Base-by-base conservation (phyloP, 495 filamentous ascomycete genomes). In the Trichocladium antarcticum region DNA sequence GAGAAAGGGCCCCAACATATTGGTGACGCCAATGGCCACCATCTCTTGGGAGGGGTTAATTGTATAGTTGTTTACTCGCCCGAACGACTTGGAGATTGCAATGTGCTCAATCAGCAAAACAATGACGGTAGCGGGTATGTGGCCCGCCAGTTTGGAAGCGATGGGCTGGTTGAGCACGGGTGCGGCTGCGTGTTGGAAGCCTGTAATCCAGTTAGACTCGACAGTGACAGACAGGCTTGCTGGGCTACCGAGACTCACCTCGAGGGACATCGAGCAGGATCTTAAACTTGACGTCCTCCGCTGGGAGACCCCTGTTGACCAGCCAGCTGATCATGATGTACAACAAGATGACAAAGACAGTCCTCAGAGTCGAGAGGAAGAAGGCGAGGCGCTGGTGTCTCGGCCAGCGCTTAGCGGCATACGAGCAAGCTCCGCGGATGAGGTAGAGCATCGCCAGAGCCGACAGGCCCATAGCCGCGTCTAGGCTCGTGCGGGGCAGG, bases 51-150 rank as follows among this genome's bases (percentile, higher is more conserved):
- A 96, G 3, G 92, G 93, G 53, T 97, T 80, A 65, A 98, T 96
- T n/a, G 81, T 86, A 67, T 98, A 98, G 69, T 96, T 96, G 71
- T 96, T 96, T 55, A 98, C 76, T 37, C 92, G 78, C 5, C 92
- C 92, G 50, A 98, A 98, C 0, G 92, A 97, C 67, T 98, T 98
- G 29, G 89, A 87, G 51, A 98, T 98, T n/a, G 93, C 84, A 55
- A 92, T 89, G 61, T 93, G 87, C 65, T 98, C 92, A 56, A 98
- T 96, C 38, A 98, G 71, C 37, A 97, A 72, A 7, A 98, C 93
- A 55, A 98, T 95, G 37, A 96, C 84, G 0, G 67, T 70, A 8
- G 62, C 56, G 11, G 64, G 64, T 8, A 74, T 64, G 34, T 72
- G 60, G 27, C 57, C 20, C 2, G 47, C 47, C 5, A 67, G 62